Base-by-base conservation (phyloP, 2,329 filamentous ascomycete genomes). In the Cladorrhinum sp. region DNA sequence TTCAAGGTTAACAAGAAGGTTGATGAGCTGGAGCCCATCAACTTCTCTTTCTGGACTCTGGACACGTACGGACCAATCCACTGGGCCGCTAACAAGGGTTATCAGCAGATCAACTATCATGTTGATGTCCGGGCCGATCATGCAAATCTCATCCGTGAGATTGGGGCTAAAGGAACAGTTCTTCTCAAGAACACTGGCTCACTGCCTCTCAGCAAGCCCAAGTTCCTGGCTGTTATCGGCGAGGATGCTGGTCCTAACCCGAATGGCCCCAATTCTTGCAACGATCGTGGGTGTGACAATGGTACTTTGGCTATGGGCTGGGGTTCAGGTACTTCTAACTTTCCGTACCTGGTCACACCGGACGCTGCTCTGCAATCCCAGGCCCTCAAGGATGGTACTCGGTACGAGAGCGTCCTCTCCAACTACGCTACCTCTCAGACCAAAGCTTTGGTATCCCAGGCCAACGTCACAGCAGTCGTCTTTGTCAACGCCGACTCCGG, bases 401-500 rank as follows among this genome's bases (percentile, higher is more conserved):
- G 79, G 3, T 82, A 88, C 62, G 88, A 90, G 74, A 87, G 88
- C 69, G 80, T 92, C 63, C 79, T 89, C 9, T 79, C 86, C 73
- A 88, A 87, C 76, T 83, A 85, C 68, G 76, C 85, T 73, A 68
- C 87, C 79, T 71, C 79, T 76, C 72, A 90, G 71, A 87, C 87
- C 51, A 75, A 85, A 66, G 78, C 73, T 0, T 74, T 96, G 1
- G 77, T 89, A 12, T 77, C 77, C 8, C 82, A 89, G 67, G 80
- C 83, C n/a, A 78, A 86, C 60, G 86, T 85, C 13, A 86, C 87
- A 0, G 79, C 93, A 65, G 83, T 99, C 48, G 92, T 97, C 10
- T 98, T 98, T 68, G 93, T 91, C 70, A 96, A 96, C 67, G 87
- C 92, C 13, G 83, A 93, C 71, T 85, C 89, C 2, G 93, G 93